Percentiles rank a stretch among this genome's conserved stretches.
Conservation (phyloP, 192 early-diverging fungal genomes). For the Backusella westeae region DNA sequence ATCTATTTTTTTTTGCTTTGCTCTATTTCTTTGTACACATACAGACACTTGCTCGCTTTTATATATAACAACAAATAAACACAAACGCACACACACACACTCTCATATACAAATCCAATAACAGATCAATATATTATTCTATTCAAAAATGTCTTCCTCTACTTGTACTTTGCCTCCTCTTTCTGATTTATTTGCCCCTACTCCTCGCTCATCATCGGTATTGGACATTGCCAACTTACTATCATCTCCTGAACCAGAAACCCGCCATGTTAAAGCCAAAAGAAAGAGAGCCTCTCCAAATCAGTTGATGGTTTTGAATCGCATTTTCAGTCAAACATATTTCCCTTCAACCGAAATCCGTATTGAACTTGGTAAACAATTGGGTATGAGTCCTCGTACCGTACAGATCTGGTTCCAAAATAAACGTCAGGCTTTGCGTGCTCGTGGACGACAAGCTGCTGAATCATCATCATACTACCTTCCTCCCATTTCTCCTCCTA, state of each 20-base stretch:
- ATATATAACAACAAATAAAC: background rate
- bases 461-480: background rate
- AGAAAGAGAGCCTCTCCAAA: conserved; percentile 49
- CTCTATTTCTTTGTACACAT: background rate
- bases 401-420: conserved; percentile 97
- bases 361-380: conserved; percentile 58
- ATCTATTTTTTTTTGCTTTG: background rate
- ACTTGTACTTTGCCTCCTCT: conserved; percentile 30
- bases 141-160: conserved; percentile 3
- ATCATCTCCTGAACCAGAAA: background rate
- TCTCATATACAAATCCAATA: background rate
- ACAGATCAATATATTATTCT: conserved; percentile 38
- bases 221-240: background rate
- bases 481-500: conserved; percentile 4
- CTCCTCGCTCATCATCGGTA: conserved; percentile 9
- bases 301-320: conserved; percentile 54
- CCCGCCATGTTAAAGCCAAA: conserved; percentile 29
- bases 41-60: background rate
- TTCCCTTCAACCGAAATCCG: conserved; percentile 74
- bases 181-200: conserved; percentile 22
- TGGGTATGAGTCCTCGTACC: conserved; percentile 78
- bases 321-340: conserved; percentile 62
- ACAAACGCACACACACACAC: background rate
- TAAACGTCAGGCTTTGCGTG: conserved; percentile 57
- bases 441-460: background rate